Evolutionary conservation across 2,329 filamentous ascomycete genomes (phyloP), one percentile per base, ranked within the genome.

Genomic region (Aspergillus luchuensis): DNA sequence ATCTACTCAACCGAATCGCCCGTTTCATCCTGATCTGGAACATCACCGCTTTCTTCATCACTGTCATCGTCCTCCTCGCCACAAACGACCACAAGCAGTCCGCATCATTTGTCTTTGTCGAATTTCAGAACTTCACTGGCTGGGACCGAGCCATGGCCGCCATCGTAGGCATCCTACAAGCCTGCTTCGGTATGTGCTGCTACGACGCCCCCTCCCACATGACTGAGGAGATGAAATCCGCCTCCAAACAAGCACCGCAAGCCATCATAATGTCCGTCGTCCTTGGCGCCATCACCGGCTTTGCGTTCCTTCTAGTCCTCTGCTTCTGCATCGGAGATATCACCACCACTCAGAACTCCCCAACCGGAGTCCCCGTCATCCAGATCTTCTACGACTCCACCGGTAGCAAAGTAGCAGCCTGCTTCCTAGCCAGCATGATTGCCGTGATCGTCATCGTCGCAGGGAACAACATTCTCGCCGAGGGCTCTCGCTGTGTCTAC

Each of bases 91-190:
- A 84, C 64, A 85, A 85, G 64, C 81, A 84, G 61, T 71, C 78
- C 0, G 76, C 83, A 3, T 76, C 74, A 23, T 85, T 85, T 62
- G 84, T 86, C 8, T 86, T 85, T 66, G 66, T 68, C 17, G 78
- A 82, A n/a, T 85, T 85, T 58, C 79, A 84, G 59, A 85, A 85
- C 59, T 77, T 79, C 47, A 84, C 82, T 0, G 84, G 84, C 2
- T 84, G 83, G 66, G 76, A 76, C 8, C 69, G 74, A 8, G 73
- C 78, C 1, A 85, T 84, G 70, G 77, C 80, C 2, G 80, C 81
- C 0, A 79, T 85, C 19, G 70, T 85, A 25, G 84, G 83, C 1
- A 78, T 85, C 15, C 69, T 86, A 1, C 82, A 85, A 63, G 78
- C 78, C 51, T 80, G 79, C 0, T 85, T 84, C 59, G 82, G 81